phyloP scores from a whole-genome alignment of 306 rosid genomes.

The Begonia masoniana region DNA sequence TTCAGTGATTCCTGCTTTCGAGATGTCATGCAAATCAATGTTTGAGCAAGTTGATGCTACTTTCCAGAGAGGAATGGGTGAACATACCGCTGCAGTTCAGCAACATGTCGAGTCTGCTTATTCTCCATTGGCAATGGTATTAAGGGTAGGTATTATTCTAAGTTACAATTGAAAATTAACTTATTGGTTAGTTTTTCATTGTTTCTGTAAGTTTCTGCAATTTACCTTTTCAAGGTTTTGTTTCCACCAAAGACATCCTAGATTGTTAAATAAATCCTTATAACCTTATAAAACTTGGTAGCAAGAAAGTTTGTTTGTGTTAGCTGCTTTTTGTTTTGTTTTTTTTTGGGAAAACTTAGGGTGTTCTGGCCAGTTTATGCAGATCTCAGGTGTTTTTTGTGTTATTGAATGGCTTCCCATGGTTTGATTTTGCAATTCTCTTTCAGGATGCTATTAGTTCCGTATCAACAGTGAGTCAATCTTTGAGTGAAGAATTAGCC shows the following conservation, averaged over 20 bases:
- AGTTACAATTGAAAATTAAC: neutral
- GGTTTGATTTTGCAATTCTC: neutral
- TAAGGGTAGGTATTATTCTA: conserved; percentile 48
- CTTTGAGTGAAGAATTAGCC: conserved; percentile 68
- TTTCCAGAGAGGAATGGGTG: conserved; percentile 89
- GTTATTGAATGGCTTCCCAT: neutral
- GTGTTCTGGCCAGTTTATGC: neutral
- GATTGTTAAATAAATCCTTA: neutral
- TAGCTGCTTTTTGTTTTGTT: neutral
- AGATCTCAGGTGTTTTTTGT: neutral
- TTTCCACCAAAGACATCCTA: neutral
- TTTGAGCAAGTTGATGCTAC: conserved; percentile 94
- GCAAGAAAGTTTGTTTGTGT: neutral
- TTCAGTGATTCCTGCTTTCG: conserved; percentile 77
- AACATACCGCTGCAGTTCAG: conserved; percentile 62
- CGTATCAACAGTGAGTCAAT: conserved; percentile 72
- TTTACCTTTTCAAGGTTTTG: neutral
- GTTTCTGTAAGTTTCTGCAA: too few relatives aligned
- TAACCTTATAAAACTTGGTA: neutral
- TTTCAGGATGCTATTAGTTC: conserved; percentile 79
- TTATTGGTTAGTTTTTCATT: too few relatives aligned
- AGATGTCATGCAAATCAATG: conserved; percentile 86
- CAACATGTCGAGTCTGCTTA: conserved; percentile 78
- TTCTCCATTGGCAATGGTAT: conserved; percentile 62
- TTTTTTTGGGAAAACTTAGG: neutral